Percentiles rank a stretch among this genome's conserved stretches.
Evolutionary conservation across 768 basidiomycete genomes (phyloP).

Genomic region (Tubosaeta sp.): DNA sequence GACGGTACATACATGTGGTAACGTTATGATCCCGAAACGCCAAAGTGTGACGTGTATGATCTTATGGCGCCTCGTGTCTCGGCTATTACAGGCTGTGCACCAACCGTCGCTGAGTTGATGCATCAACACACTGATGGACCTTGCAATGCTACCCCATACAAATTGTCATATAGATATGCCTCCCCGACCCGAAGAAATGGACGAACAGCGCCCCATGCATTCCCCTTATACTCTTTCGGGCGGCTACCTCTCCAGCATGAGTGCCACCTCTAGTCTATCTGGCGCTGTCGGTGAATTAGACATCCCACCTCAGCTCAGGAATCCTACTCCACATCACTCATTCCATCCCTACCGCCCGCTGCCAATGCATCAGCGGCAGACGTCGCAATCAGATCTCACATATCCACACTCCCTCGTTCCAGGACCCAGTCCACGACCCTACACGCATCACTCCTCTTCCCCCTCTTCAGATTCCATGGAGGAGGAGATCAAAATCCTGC

Average conservation of each 20-base stretch:
- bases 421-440: constrained; percentile 18
- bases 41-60: constrained; percentile 27
- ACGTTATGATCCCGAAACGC: constrained; percentile 29
- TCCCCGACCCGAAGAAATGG: constrained; percentile 37
- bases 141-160: constrained; percentile 26
- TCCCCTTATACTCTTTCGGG: constrained; percentile 30
- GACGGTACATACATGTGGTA: constrained; percentile 12
- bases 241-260: constrained; percentile 42
- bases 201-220: constrained; percentile 33
- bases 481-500: constrained; percentile 52
- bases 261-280: constrained; percentile 45
- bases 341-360: constrained; percentile 25
- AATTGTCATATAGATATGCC: constrained; percentile 27
- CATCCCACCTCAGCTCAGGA: constrained; percentile 33
- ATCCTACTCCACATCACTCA: constrained; percentile 25
- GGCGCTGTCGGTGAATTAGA: constrained; percentile 60
- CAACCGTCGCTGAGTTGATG: constrained; percentile 27
- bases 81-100: constrained; percentile 26
- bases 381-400: constrained; percentile 19
- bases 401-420: constrained; percentile 15
- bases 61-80: constrained; percentile 27
- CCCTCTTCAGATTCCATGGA: constrained; percentile 31
- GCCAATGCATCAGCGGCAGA: constrained; percentile 22
- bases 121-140: constrained; percentile 21
- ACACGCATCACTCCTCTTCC: constrained; percentile 15